Conservation (phyloP, 208 protist genomes). For the Wallacemonas rigidus region DNA sequence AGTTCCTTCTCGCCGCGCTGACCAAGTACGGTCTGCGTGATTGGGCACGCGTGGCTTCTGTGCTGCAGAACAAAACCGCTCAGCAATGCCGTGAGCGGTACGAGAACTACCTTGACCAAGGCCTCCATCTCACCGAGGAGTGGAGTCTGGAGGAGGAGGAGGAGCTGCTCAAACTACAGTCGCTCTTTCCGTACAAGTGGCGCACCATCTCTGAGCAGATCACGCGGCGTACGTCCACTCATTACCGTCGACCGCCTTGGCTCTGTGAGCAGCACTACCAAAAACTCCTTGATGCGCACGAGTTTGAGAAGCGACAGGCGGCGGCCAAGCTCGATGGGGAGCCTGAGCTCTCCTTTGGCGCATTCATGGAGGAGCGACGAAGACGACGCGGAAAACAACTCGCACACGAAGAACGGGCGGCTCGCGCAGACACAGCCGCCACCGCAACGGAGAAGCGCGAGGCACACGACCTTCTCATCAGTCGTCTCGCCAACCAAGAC, state of each 20-base stretch:
- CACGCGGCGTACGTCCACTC: constrained; percentile 38
- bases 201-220: constrained; percentile 96
- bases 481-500: constrained; percentile 99
- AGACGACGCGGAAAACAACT: constrained; percentile 55
- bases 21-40: constrained; percentile 99
- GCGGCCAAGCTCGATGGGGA: constrained; percentile 47
- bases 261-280: constrained; percentile 99
- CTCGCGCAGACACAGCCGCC: constrained; percentile 97
- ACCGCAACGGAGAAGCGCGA: constrained; percentile 98
- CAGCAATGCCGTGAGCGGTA: constrained; percentile 99
- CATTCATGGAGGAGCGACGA: constrained; percentile 73
- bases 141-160: constrained; percentile 99
- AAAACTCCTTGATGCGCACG: constrained; percentile 92
- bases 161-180: constrained; percentile 98
- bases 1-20: constrained; percentile 99
- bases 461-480: constrained; percentile 98
- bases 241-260: constrained; percentile 96
- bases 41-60: constrained; percentile 98
- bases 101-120: constrained; percentile 99
- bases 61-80: constrained; percentile 98
- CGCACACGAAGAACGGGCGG: constrained; percentile 96
- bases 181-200: constrained; percentile 99
- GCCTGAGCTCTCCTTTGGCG: constrained; percentile 44
- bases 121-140: constrained; percentile 98
- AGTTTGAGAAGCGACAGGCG: constrained; percentile 70